Evolutionary conservation across 257 asterid species (phyloP).

Genomic region (Forsythia viridissima): DNA sequence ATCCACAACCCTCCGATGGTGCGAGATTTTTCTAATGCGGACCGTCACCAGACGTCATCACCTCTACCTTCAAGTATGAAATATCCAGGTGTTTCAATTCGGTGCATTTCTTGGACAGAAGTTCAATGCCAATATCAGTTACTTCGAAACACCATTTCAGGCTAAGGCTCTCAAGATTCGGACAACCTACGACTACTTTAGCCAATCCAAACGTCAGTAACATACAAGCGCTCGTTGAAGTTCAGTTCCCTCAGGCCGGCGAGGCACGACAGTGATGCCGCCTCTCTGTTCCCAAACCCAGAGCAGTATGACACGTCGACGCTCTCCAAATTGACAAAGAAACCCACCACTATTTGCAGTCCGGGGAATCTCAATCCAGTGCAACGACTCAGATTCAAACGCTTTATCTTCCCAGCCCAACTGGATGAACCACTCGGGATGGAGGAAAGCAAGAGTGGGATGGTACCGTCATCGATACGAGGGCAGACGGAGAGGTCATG

Average conservation of each 20-base stretch:
- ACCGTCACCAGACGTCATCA: no score
- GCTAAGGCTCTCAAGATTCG: constrained; percentile 47
- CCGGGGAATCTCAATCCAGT: constrained; percentile 45
- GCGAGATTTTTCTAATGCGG: no score
- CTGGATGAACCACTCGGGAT: not conserved
- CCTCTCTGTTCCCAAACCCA: constrained; percentile 66
- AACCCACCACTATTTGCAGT: constrained; percentile 38
- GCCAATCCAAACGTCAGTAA: constrained; percentile 70
- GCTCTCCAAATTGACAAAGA: constrained; percentile 41
- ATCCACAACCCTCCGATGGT: no score
- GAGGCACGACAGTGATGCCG: constrained; percentile 50
- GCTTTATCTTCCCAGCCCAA: constrained; percentile 37
- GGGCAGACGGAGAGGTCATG: constrained; percentile 76
- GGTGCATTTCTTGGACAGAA: constrained; percentile 55
- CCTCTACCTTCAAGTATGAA: constrained; percentile 68
- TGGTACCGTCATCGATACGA: constrained; percentile 46
- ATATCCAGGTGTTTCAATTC: constrained; percentile 52
- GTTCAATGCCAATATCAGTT: constrained; percentile 59
- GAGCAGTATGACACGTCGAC: constrained; percentile 58
- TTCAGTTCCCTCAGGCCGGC: constrained; percentile 46
- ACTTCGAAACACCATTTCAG: constrained; percentile 68
- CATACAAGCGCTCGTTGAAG: constrained; percentile 52
- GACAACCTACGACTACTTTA: constrained; percentile 55
- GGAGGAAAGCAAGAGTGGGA: constrained; percentile 28
- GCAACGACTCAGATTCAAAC: constrained; percentile 55